Conservation (phyloP, 495 filamentous ascomycete genomes). For the Arthonia radiata region DNA sequence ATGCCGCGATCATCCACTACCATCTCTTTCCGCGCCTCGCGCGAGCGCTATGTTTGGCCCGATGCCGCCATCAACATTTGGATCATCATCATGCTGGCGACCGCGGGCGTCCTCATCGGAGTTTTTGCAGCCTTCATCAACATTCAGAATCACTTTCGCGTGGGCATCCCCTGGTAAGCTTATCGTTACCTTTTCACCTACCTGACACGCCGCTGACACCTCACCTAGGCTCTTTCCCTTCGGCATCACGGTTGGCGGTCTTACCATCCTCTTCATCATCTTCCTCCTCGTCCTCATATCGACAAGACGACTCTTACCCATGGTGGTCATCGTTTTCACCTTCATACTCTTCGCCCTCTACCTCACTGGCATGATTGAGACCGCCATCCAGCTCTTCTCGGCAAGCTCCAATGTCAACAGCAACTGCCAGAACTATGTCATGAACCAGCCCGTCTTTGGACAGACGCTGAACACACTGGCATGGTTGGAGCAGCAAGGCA, state of each 20-base stretch:
- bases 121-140: constrained; percentile 67
- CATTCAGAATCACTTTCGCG: constrained; percentile 43
- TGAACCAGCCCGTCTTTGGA: constrained; percentile 27
- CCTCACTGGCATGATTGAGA: constrained; percentile 78
- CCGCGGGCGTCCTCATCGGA: constrained; percentile 55
- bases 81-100: constrained; percentile 67
- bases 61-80: constrained; percentile 79
- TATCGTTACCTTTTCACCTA: background rate
- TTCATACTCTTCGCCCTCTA: constrained; percentile 90
- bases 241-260: constrained; percentile 38
- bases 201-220: background rate
- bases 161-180: constrained; percentile 63
- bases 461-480: constrained; percentile 50
- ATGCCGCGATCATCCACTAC: too few relatives aligned
- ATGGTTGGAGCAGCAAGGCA: constrained; percentile 65
- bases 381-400: constrained; percentile 71
- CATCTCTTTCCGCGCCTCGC: too few relatives aligned
- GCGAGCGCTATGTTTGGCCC: constrained; percentile 77
- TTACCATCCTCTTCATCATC: constrained; percentile 51
- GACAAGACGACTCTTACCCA: constrained; percentile 60
- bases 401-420: constrained; percentile 45
- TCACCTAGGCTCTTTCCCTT: constrained; percentile 70
- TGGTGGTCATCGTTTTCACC: constrained; percentile 67
- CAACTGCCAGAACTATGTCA: constrained; percentile 56
- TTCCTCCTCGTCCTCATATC: constrained; percentile 38